Conservation (phyloP, 1,139 yeast species). For the Geotrichum aggregatum region DNA sequence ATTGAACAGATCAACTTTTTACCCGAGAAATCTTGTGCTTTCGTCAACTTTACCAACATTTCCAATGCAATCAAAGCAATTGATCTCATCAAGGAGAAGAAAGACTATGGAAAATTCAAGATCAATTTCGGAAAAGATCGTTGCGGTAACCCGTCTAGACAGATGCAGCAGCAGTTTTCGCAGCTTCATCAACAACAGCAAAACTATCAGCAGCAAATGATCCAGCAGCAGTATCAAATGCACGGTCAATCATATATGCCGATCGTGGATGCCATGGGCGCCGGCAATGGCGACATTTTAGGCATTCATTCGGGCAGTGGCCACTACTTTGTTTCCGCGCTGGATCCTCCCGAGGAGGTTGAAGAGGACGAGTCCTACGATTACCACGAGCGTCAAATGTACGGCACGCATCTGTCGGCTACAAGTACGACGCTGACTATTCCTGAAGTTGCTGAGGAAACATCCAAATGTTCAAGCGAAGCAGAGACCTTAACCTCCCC, state of each 20-base stretch:
- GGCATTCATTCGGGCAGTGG: slow-evolving; percentile 40
- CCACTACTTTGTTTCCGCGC: slow-evolving; percentile 67
- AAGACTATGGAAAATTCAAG: slow-evolving; percentile 50
- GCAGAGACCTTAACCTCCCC: neutral
- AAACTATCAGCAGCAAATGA: slow-evolving; percentile 1
- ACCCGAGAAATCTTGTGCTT: slow-evolving; percentile 81
- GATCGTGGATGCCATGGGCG: neutral
- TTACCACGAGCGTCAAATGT: neutral
- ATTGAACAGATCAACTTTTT: slow-evolving; percentile 89
- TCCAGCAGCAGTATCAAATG: slow-evolving; percentile 1
- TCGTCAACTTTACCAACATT: slow-evolving; percentile 84
- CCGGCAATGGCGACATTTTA: slow-evolving; percentile 3
- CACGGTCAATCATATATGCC: slow-evolving; percentile 3
- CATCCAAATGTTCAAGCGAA: neutral
- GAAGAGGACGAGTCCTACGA: slow-evolving; percentile 7
- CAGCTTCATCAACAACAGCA: slow-evolving; percentile 13
- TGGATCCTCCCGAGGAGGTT: slow-evolving; percentile 28
- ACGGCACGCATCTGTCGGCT: slow-evolving; percentile 8
- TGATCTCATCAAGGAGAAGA: slow-evolving; percentile 53
- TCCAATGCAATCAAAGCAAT: slow-evolving; percentile 83
- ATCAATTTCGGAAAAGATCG: slow-evolving; percentile 90
- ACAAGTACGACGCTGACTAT: slow-evolving; percentile 17
- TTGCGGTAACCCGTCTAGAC: slow-evolving; percentile 63
- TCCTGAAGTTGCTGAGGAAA: slow-evolving; percentile 11
- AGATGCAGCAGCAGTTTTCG: slow-evolving; percentile 39